Evolutionary conservation across 2,329 filamentous ascomycete species (phyloP), one percentile per base, ranked within the genome.

Genomic region (Sclerotinia borealis): DNA sequence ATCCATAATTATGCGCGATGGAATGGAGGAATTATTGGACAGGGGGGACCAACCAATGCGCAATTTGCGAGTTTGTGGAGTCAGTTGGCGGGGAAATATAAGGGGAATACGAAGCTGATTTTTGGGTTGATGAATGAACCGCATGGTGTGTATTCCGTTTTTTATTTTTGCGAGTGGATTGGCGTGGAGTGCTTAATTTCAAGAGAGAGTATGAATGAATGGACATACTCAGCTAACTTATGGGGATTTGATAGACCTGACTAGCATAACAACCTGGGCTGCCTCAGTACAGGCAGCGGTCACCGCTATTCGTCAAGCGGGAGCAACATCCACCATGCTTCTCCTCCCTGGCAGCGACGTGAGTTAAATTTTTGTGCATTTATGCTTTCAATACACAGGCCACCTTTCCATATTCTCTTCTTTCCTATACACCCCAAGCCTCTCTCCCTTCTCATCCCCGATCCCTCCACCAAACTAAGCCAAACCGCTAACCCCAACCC

Each of bases 121-220:
- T 87, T 90, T 67, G 86, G 85, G 17, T 72, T 90, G 50, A 89
- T 90, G 86, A 90, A 90, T 75, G 87, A 87, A 75, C 86, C 87
- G 8, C 85, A 88, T 72, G 56, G 56, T 64, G 22, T 9, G 48
- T 54, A n/a, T 55, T 49, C 2, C 1, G 8, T 8, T 29, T 48
- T 29, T n/a, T 11, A 9, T 41, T 36, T 10, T 13, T 13, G 4
- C 25, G 59, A 37, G 8, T 43, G 19, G 13, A 7, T 25, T 25
- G 10, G 15, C 10, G 29, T 13, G 22, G 13, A 25, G 22, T 27
- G 31, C 7, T 19, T 10, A 19, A 8, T 36, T 29, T 17, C 19
- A 7, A 22, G 11, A 9, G 17, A 13, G 11, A n/a, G n/a, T n/a
- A n/a, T n/a, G 4, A 62, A 66, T 45, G 66, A 69, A 25, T 27